These are phyloP conservation scores for Hanseniaspora pseudoguilliermondii DNA, from an alignment of 805 yeast species.

Conservation along the genomic window DNA sequence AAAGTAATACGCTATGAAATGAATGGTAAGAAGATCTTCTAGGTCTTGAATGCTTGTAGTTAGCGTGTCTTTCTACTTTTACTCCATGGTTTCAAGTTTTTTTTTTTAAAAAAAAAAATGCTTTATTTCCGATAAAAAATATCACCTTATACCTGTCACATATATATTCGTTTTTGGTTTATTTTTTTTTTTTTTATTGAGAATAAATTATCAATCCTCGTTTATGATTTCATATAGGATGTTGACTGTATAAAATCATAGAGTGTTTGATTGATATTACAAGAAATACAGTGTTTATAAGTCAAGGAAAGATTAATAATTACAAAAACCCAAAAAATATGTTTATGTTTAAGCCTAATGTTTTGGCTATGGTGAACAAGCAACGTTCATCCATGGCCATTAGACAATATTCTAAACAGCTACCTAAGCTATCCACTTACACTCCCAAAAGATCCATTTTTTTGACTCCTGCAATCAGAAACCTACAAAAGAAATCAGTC, in stretches of 20 bases:
- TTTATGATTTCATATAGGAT: too few species aligned
- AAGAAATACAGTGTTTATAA: too few species aligned
- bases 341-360: neutral
- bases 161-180: neutral
- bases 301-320: too few species aligned
- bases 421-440: neutral
- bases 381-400: neutral
- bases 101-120: neutral
- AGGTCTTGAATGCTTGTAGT: neutral
- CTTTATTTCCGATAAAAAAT: neutral
- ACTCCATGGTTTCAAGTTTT: too few species aligned
- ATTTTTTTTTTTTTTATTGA: too few species aligned
- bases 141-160: neutral
- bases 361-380: neutral
- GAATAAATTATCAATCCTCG: too few species aligned
- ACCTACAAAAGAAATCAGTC: neutral
- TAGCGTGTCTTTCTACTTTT: too few species aligned
- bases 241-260: too few species aligned
- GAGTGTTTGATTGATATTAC: too few species aligned
- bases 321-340: neutral
- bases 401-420: neutral
- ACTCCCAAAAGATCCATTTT: neutral
- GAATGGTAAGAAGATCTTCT: slow-evolving; percentile 12
- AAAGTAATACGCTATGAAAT: slow-evolving; percentile 3
- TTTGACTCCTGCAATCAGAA: neutral